These are phyloP conservation scores for Cyclocybe cylindracea DNA, from an alignment of 768 basidiomycete genomes.

Conservation along the genomic window DNA sequence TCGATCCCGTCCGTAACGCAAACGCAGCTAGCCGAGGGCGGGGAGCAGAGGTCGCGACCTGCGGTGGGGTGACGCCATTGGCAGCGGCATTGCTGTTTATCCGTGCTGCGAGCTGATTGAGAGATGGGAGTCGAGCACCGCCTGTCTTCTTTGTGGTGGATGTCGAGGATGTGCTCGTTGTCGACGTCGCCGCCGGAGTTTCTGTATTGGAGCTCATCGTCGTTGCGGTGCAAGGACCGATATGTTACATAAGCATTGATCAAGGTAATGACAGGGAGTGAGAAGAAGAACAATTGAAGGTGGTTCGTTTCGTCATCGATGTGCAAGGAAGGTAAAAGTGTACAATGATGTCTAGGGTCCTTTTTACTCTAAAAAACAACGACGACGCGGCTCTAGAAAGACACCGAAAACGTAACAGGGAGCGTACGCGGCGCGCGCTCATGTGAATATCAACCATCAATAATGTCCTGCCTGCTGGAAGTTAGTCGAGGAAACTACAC, in stretches of 20 bases:
- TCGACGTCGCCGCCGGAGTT: slow-evolving; percentile 4
- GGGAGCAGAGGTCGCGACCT: slow-evolving; percentile 31
- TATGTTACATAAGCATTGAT: too few relatives aligned
- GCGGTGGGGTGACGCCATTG: slow-evolving; percentile 22
- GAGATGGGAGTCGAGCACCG: slow-evolving; percentile 60
- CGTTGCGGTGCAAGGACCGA: neutral
- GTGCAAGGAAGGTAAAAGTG: too few relatives aligned
- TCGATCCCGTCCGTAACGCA: slow-evolving; percentile 62
- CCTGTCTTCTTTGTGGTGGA: slow-evolving; percentile 18
- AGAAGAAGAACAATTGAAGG: too few relatives aligned
- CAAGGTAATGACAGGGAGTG: too few relatives aligned
- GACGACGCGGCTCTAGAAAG: too few relatives aligned
- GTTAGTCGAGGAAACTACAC: neutral
- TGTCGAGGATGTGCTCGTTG: slow-evolving; percentile 12
- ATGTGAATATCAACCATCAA: too few relatives aligned
- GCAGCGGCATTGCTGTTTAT: slow-evolving; percentile 50
- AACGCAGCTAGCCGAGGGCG: slow-evolving; percentile 79
- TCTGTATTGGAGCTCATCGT: slow-evolving; percentile 22
- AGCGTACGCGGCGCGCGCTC: too few relatives aligned
- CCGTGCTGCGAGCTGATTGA: slow-evolving; percentile 81
- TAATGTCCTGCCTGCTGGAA: neutral
- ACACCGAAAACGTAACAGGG: too few relatives aligned
- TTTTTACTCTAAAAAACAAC: too few relatives aligned
- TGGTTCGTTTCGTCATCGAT: too few relatives aligned
- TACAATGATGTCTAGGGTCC: too few relatives aligned